Evolutionary conservation across 306 rosid genomes (phyloP).

Genomic region (Vachellia collinsii): DNA sequence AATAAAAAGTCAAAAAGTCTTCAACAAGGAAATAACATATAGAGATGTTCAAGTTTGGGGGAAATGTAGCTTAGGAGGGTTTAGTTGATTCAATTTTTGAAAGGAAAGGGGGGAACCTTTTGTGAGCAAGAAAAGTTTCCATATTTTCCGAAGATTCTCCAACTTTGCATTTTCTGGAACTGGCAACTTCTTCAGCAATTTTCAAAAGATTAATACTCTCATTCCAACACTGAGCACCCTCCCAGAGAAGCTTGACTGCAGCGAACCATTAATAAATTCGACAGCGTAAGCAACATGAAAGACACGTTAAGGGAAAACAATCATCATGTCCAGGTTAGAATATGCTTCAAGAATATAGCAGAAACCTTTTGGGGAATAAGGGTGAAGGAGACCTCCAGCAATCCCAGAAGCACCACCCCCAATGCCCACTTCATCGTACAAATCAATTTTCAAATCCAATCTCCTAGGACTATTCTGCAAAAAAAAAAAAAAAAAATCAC

Average conservation of each 20-base stretch:
- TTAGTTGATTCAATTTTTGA: neutral
- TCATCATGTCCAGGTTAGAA: neutral
- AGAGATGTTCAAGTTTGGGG: slow-evolving; percentile 8
- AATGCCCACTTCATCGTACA: slow-evolving; percentile 82
- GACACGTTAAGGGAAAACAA: neutral
- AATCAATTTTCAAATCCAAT: slow-evolving; percentile 57
- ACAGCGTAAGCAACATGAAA: neutral
- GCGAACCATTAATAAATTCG: slow-evolving; percentile 19
- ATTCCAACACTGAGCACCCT: slow-evolving; percentile 87
- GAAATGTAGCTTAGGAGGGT: neutral
- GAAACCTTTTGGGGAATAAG: slow-evolving; percentile 91
- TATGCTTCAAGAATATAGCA: slow-evolving; percentile 14
- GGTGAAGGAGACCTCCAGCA: slow-evolving; percentile 92
- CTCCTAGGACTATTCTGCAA: slow-evolving; percentile 71
- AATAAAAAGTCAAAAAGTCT: neutral
- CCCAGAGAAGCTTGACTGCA: slow-evolving; percentile 77
- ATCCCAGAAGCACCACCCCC: slow-evolving; percentile 96
- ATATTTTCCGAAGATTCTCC: slow-evolving; percentile 39
- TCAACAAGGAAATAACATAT: neutral
- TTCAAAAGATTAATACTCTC: slow-evolving; percentile 76
- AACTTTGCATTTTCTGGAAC: slow-evolving; percentile 35
- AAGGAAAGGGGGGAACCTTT: slow-evolving; percentile 57
- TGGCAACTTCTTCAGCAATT: slow-evolving; percentile 66
- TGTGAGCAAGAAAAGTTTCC: slow-evolving; percentile 46
- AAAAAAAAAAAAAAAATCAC: slow-evolving; percentile 28